A percentile compares a stretch with the other conserved stretches of the same genome.
These are phyloP conservation scores for Fusarium begoniae DNA, from an alignment of 2,329 filamentous ascomycete species.

Conservation along the genomic window DNA sequence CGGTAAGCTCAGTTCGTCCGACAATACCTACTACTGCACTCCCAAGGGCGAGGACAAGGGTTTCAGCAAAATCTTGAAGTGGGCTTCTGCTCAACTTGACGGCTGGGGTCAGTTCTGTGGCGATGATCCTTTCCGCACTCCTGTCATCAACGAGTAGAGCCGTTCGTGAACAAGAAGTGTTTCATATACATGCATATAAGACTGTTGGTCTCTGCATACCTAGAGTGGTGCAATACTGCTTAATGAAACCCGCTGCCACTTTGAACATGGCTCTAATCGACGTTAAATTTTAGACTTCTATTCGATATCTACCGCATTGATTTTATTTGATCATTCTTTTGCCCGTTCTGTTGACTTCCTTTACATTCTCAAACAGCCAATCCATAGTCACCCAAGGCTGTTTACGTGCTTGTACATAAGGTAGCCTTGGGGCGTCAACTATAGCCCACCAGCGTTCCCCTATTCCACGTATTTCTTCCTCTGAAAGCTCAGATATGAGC, in stretches of 20 bases:
- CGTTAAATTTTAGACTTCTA: background rate
- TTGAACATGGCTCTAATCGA: background rate
- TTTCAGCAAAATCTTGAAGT: slow-evolving; percentile 48
- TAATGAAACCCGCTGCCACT: background rate
- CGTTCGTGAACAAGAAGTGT: background rate
- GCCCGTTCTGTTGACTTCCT: background rate
- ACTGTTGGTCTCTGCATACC: background rate
- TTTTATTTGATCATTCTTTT: background rate
- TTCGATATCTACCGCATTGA: background rate
- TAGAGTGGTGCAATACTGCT: background rate
- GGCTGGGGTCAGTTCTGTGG: slow-evolving; percentile 47
- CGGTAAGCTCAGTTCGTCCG: slow-evolving; percentile 37
- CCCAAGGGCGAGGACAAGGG: slow-evolving; percentile 39
- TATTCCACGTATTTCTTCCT: background rate
- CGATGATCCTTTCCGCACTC: slow-evolving; percentile 39
- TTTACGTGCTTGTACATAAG: background rate
- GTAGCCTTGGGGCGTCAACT: background rate
- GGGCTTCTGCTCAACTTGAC: slow-evolving; percentile 45
- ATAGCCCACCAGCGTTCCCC: background rate
- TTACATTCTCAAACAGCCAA: background rate
- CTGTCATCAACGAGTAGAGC: slow-evolving; percentile 31
- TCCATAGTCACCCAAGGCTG: too few relatives aligned
- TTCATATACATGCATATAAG: background rate
- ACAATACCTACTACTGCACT: slow-evolving; percentile 42
- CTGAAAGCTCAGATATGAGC: background rate